Percentiles rank a stretch among this genome's conserved stretches.
phyloP scores from a whole-genome alignment of 192 early-diverging fungal genomes.

The Podila epicladia region DNA sequence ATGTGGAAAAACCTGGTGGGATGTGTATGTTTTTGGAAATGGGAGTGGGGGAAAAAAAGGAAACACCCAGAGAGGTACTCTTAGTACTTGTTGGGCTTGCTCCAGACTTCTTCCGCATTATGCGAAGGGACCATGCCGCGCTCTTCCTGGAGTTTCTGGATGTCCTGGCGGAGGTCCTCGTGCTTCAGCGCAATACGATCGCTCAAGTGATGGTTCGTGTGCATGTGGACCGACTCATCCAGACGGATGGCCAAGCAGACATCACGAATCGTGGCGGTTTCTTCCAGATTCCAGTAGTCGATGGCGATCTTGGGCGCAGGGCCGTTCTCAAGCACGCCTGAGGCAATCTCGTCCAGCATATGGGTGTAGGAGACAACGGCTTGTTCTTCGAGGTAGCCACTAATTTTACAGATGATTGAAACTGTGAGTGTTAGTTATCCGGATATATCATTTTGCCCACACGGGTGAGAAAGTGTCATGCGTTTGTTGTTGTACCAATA shows the following conservation, averaged over 20 bases:
- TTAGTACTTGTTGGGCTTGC: slow-evolving; percentile 43
- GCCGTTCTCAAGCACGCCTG: slow-evolving; percentile 72
- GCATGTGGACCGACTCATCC: slow-evolving; percentile 90
- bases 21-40: background rate
- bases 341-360: slow-evolving; percentile 87
- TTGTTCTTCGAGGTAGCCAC: slow-evolving; percentile 94
- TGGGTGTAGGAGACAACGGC: slow-evolving; percentile 92
- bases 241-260: slow-evolving; percentile 88
- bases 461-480: background rate
- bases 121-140: slow-evolving; percentile 39
- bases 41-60: background rate
- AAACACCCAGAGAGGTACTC: background rate
- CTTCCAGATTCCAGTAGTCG: slow-evolving; percentile 83
- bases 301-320: slow-evolving; percentile 88
- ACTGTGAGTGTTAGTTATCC: too few species aligned
- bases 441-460: background rate
- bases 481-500: too few species aligned
- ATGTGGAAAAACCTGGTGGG: background rate
- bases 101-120: slow-evolving; percentile 41
- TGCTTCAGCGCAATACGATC: slow-evolving; percentile 64
- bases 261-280: slow-evolving; percentile 81
- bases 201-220: slow-evolving; percentile 91
- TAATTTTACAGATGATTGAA: background rate
- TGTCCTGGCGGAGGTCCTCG: slow-evolving; percentile 41
- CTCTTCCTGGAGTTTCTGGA: slow-evolving; percentile 46